phyloP scores from a whole-genome alignment of 176 grass and related monocot species.

The Thinopyrum elongatum region DNA sequence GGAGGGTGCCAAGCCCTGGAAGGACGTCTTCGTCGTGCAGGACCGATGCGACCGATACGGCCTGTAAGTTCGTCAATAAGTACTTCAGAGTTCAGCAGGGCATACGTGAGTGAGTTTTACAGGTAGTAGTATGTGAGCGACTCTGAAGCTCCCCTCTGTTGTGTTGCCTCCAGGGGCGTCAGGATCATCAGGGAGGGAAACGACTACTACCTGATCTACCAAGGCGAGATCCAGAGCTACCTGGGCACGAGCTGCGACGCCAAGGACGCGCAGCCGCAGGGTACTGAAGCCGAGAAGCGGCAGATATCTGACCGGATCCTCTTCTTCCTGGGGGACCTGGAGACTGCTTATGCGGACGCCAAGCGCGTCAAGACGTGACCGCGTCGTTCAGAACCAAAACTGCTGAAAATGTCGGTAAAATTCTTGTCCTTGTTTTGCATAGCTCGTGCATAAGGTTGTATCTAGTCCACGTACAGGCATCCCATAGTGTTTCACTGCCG shows the following conservation, averaged over 20 bases:
- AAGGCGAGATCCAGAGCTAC: slow-evolving; percentile 79
- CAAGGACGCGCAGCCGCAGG: neutral
- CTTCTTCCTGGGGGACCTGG: slow-evolving; percentile 90
- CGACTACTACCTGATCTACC: slow-evolving; percentile 86
- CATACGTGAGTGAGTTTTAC: neutral
- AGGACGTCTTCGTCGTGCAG: slow-evolving; percentile 75
- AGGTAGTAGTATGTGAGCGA: no score
- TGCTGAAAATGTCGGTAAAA: neutral
- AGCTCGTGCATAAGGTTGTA: slow-evolving; percentile 14
- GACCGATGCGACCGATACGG: slow-evolving; percentile 81
- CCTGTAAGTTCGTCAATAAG: slow-evolving; percentile 42
- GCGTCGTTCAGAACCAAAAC: neutral
- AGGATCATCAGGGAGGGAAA: slow-evolving; percentile 85
- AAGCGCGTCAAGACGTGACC: slow-evolving; percentile 50
- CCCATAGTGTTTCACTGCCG: neutral
- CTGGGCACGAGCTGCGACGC: slow-evolving; percentile 27
- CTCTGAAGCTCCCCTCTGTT: neutral
- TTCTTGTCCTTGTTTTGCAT: neutral
- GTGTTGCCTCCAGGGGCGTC: slow-evolving; percentile 45
- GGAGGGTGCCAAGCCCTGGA: slow-evolving; percentile 61
- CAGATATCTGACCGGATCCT: slow-evolving; percentile 70
- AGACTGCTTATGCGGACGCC: slow-evolving; percentile 63
- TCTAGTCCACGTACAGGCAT: neutral
- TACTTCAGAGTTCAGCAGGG: neutral
- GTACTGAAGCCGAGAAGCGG: neutral